Evolutionary conservation across 2,329 filamentous ascomycete genomes (phyloP), one percentile per base, ranked within the genome.

Genomic region (Penicillium concentricum): DNA sequence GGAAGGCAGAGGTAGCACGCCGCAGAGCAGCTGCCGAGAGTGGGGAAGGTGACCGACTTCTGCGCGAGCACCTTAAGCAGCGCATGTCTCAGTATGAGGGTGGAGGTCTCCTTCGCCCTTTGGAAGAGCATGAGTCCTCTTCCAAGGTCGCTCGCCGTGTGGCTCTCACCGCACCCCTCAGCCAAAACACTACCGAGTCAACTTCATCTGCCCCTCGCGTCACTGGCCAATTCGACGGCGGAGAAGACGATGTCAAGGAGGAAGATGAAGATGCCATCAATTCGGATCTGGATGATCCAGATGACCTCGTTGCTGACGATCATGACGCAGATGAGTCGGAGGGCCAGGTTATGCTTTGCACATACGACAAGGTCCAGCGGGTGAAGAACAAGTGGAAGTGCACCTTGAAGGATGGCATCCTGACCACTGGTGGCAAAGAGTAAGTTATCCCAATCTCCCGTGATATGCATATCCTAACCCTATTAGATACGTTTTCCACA

Each of bases 371-470:
- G 80, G 94, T 99, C 10, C 93, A 97, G 78, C 85, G 94, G 46
- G 94, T 97, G 69, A 99, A 99, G 87, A 99, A 97, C 79, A 99
- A 94, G 85, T 94, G 90, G 90, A 99, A 99, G 89, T 99, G 94
- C 78, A 92, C 91, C 1, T 86, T 99, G 62, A 97, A 97, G 79
- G 94, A 99, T 69, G 94, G 94, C 20, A 90, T 99, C 18, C 82
- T 99, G 65, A 96, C 90, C 43, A 91, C 96, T 37, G 92, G 93
- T 65, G 91, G 91, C 65, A 96, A 91, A 77, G 94, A 99, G 82
- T 88, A 76, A 75, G 84, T 81, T 35, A 43, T 45, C 2, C 3
- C 7, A 34, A 3, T 28, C 38, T 12, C 15, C 28, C 15, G 32
- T 50, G 50, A 38, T 22, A 32, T 34, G 39, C n/a, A n/a, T 44